Evolutionary conservation across 2,329 filamentous ascomycete species (phyloP).

Genomic region (Xylaria sp.): DNA sequence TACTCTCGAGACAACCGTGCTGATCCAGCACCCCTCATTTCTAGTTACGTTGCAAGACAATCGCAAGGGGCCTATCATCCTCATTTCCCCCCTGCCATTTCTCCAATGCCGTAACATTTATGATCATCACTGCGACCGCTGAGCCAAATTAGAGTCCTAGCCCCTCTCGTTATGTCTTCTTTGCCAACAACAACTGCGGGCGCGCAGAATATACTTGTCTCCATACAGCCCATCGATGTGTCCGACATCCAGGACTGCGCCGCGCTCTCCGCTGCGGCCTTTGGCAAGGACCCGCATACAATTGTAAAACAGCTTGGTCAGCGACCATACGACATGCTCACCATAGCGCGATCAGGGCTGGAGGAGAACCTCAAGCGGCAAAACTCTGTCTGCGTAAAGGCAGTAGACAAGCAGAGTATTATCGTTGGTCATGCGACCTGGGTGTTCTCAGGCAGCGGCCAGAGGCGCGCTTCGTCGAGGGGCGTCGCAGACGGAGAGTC

Average conservation of each 20-base stretch:
- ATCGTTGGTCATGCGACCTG: conserved; percentile 29
- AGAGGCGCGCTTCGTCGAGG: conserved; percentile 7
- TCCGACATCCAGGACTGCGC: conserved; percentile 25
- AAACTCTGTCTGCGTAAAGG: conserved; percentile 28
- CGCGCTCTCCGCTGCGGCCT: conserved; percentile 23
- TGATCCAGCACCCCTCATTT: no score
- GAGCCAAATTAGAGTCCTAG: no score
- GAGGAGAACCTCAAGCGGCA: conserved; percentile 15
- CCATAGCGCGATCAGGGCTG: conserved; percentile 16
- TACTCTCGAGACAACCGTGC: no score
- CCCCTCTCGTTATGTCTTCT: background rate
- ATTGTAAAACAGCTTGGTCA: conserved; percentile 28
- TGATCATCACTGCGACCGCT: no score
- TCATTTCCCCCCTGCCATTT: no score
- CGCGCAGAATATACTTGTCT: conserved; percentile 7
- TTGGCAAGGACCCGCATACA: conserved; percentile 27
- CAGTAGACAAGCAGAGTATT: conserved; percentile 21
- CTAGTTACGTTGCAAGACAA: no score
- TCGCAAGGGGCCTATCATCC: no score
- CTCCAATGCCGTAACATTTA: no score
- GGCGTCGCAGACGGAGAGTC: background rate
- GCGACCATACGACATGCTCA: conserved; percentile 27
- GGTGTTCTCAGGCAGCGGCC: conserved; percentile 18
- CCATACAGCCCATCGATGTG: conserved; percentile 25
- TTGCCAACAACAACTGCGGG: background rate